phyloP scores from a whole-genome alignment of 148 eudicot species.

The Camellia lanceoleosa region DNA sequence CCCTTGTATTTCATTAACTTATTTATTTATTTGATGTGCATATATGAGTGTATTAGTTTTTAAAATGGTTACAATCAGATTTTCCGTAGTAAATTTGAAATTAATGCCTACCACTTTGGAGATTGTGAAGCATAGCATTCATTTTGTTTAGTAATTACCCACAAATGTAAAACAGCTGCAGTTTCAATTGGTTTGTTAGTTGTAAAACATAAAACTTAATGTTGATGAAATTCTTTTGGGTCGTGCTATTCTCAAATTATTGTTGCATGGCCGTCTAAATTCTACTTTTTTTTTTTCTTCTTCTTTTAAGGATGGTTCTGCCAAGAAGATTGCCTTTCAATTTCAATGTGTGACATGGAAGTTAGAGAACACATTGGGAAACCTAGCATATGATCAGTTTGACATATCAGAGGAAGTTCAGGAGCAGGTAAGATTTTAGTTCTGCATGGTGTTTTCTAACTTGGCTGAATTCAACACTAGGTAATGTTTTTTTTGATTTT shows the following conservation, averaged over 20 bases:
- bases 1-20: background rate
- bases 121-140: background rate
- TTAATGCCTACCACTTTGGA: background rate
- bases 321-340: conserved; percentile 70
- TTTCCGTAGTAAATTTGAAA: background rate
- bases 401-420: conserved; percentile 92
- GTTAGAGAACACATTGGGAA: conserved; percentile 70
- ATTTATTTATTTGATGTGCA: background rate
- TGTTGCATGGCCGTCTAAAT: conserved; percentile 16
- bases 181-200: background rate
- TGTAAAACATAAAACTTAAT: background rate
- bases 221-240: background rate
- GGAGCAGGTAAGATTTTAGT: conserved; percentile 65
- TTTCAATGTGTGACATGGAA: conserved; percentile 95
- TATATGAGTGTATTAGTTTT: background rate
- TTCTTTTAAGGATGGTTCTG: conserved; percentile 57
- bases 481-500: background rate
- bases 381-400: conserved; percentile 62
- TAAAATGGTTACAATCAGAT: background rate
- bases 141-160: background rate
- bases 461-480: conserved; percentile 9
- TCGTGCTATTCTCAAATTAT: background rate
- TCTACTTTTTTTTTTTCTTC: conserved; percentile 15
- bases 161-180: background rate
- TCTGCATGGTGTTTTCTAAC: background rate